Percentiles rank a stretch among this genome's conserved stretches.
Evolutionary conservation across 495 filamentous ascomycete genomes (phyloP).

Genomic region (Trichoderma orchidacearum): DNA sequence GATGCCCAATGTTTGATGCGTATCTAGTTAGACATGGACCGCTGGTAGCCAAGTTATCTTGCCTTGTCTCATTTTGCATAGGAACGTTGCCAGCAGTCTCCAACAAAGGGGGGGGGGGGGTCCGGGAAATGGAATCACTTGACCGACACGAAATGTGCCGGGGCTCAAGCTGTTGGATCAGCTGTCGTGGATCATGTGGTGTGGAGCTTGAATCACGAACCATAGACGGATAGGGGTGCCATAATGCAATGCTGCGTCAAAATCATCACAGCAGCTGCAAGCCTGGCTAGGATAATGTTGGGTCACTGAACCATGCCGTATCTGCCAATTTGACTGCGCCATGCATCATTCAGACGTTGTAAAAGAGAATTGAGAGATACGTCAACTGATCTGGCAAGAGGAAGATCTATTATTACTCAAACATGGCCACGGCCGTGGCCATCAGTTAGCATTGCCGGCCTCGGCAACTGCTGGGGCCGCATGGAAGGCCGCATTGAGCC

Average conservation of each 20-base stretch:
- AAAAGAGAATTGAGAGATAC: neutral
- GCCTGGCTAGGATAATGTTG: neutral
- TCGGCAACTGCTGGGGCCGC: neutral
- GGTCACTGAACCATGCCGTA: neutral
- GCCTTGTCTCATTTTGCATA: neutral
- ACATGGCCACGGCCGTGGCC: neutral
- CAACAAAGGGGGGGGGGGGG: too few species aligned
- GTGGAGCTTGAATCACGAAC: neutral
- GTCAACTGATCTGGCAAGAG: neutral
- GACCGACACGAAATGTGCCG: neutral
- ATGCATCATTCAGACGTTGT: neutral
- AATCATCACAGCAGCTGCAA: neutral
- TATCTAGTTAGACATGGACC: neutral
- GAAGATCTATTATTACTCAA: neutral
- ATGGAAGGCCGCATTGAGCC: neutral
- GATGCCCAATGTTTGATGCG: neutral
- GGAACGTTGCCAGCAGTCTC: neutral
- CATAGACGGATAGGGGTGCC: neutral
- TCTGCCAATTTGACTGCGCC: neutral
- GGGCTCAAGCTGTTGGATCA: neutral
- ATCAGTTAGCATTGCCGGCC: neutral
- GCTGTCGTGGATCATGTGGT: neutral
- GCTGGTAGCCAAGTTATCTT: neutral
- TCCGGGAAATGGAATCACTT: neutral
- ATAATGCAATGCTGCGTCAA: neutral